Conservation (phyloP, 2,329 filamentous ascomycete species). For the Penicillium sp. region DNA sequence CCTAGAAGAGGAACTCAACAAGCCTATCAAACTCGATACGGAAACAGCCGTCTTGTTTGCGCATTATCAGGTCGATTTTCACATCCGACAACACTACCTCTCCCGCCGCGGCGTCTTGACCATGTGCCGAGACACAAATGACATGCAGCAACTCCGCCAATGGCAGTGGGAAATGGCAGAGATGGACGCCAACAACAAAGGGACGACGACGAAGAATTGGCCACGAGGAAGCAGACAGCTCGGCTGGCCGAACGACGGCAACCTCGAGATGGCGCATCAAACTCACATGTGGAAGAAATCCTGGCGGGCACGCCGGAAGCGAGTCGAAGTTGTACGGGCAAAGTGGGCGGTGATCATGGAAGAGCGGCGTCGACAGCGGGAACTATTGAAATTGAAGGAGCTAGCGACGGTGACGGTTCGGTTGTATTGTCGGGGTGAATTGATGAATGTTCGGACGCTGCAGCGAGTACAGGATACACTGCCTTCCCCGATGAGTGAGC, state of each 20-base stretch:
- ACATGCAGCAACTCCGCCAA: conserved; percentile 23
- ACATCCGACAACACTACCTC: conserved; percentile 31
- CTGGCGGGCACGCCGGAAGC: conserved; percentile 7
- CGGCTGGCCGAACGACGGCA: conserved; percentile 13
- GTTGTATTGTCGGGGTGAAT: conserved; percentile 14
- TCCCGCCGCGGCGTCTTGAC: conserved; percentile 19
- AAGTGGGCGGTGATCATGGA: conserved; percentile 17
- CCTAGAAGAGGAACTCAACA: conserved; percentile 11
- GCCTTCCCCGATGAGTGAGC: conserved; percentile 3
- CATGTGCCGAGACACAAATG: conserved; percentile 27
- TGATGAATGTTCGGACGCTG: conserved; percentile 13
- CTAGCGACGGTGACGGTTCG: conserved; percentile 9
- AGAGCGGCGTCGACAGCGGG: conserved; percentile 15
- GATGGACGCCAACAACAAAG: conserved; percentile 1
- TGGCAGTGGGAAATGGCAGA: conserved; percentile 23
- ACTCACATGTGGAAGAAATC: conserved; percentile 10
- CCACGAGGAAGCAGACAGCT: not conserved
- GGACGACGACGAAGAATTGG: not conserved
- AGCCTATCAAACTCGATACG: conserved; percentile 8
- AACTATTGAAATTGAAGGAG: conserved; percentile 5
- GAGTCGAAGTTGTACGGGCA: conserved; percentile 5
- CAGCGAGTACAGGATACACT: conserved; percentile 4
- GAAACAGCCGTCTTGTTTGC: conserved; percentile 20
- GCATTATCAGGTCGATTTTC: conserved; percentile 30
- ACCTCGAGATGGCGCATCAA: conserved; percentile 13